phyloP scores from a whole-genome alignment of 805 yeast genomes.

The Groenewaldozyma salmanticensis region DNA sequence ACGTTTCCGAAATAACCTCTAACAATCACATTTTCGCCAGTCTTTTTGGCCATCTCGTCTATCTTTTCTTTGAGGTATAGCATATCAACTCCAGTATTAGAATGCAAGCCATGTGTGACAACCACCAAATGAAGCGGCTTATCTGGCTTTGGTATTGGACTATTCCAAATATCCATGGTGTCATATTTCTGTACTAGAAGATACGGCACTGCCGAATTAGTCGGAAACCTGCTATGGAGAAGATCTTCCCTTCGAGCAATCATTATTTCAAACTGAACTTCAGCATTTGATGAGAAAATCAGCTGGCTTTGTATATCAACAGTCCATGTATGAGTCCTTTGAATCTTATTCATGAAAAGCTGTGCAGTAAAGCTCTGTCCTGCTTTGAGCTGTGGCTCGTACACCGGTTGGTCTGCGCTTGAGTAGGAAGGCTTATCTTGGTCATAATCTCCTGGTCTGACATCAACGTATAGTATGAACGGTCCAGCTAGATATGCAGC shows the following conservation, averaged over 20 bases:
- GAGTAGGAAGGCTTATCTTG: conserved; percentile 34
- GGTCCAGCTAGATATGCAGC: conserved; percentile 91
- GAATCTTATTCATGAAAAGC: conserved; percentile 36
- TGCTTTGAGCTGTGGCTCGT: conserved; percentile 53
- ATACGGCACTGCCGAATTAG: not conserved
- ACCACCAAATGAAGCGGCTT: conserved; percentile 74
- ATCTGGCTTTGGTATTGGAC: conserved; percentile 42
- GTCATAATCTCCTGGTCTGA: conserved; percentile 56
- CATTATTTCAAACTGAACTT: conserved; percentile 54
- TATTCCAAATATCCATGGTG: conserved; percentile 67
- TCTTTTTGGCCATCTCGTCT: conserved; percentile 36
- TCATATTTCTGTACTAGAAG: conserved; percentile 33
- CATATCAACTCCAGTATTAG: conserved; percentile 87
- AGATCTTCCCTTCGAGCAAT: conserved; percentile 32
- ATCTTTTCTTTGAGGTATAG: conserved; percentile 73
- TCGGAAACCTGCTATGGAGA: conserved; percentile 6
- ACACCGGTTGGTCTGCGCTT: conserved; percentile 31
- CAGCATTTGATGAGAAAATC: conserved; percentile 58
- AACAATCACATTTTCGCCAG: conserved; percentile 60
- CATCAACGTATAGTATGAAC: conserved; percentile 72
- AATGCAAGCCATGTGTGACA: conserved; percentile 85
- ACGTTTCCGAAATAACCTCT: conserved; percentile 78
- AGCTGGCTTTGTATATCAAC: conserved; percentile 77
- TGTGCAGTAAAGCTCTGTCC: conserved; percentile 56
- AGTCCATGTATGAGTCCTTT: conserved; percentile 52